Evolutionary conservation across 2,329 filamentous ascomycete genomes (phyloP), one percentile per base, ranked within the genome.

Genomic region (Fusarium virguliforme): DNA sequence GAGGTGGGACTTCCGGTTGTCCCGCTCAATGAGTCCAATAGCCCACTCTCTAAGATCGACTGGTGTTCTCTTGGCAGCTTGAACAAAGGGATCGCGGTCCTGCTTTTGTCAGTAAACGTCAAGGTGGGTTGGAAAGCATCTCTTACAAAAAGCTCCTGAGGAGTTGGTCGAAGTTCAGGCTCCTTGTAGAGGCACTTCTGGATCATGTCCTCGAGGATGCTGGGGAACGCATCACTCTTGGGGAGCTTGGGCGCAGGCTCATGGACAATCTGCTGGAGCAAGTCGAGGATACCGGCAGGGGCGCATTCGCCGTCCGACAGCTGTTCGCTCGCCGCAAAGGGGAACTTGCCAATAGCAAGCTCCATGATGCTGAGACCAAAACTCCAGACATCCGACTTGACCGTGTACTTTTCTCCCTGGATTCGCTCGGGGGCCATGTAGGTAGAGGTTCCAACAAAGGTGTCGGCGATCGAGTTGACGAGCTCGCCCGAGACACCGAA

Each of bases 351-450:
- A 78, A 99, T 98, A 35, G 96, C 96, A 74, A 99, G 84, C 82
- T 99, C 96, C 95, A 99, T 98, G 69, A 99, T 90, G 1, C 92
- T 92, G 73, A 99, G 85, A 34, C 96, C 96, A 70, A 98, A 97
- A 87, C 95, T 98, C 96, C 96, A 99, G 4, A 99, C 96, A 80
- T 99, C 96, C 12, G 95, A 98, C 82, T 98, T 98, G 77, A 99
- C 95, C 0, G 95, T 97, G 82, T 99, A 99, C 76, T 94, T 94
- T 71, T 96, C 94, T 69, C 96, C 96, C 80, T 98, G 95, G 74
- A 99, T 99, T 81, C 96, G 90, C 84, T 99, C 96, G 0, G 96
- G 96, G 0, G 96, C 96, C 96, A 99, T 99, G 85, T 99, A 99
- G 62, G 96, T 99, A 38, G 96, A 98, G 2, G 96, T 99, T 59